Evolutionary conservation across 2,329 filamentous ascomycete species (phyloP).

Genomic region (Ophiosphaerella narmari): DNA sequence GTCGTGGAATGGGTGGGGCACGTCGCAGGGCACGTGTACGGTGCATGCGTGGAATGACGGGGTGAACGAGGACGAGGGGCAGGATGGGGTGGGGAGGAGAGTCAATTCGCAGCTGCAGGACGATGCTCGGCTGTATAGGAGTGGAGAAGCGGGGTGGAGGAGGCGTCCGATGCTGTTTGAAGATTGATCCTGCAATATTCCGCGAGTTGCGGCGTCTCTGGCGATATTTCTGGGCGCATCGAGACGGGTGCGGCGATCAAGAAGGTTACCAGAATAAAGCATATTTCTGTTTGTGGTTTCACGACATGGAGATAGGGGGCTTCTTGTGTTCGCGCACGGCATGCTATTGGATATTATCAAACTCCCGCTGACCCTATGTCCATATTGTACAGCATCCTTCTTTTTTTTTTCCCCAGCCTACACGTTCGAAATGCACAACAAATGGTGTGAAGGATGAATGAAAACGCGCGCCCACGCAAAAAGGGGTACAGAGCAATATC

Average conservation of each 20-base stretch:
- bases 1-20: conserved; percentile 78
- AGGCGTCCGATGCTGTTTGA: conserved; percentile 32
- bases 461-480: conserved; percentile 9
- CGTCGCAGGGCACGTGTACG: conserved; percentile 74
- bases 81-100: conserved; percentile 40
- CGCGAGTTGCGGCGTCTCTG: not conserved
- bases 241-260: no score
- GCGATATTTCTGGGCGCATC: no score
- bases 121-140: conserved; percentile 42
- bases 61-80: conserved; percentile 63
- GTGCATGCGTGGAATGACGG: conserved; percentile 78
- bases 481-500: conserved; percentile 10
- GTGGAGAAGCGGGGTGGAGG: conserved; percentile 20
- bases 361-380: conserved; percentile 42
- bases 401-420: conserved; percentile 7
- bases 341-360: conserved; percentile 41
- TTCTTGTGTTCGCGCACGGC: conserved; percentile 10
- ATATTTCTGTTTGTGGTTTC: no score
- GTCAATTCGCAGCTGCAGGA: conserved; percentile 45
- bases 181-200: conserved; percentile 30
- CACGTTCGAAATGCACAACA: conserved; percentile 11
- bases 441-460: conserved; percentile 20
- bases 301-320: no score
- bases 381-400: conserved; percentile 39
- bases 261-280: no score